Percentiles rank a stretch among this genome's conserved stretches.
These are phyloP conservation scores for Dipteronia dyeriana DNA, from an alignment of 345 rosid genomes.

Conservation along the genomic window DNA sequence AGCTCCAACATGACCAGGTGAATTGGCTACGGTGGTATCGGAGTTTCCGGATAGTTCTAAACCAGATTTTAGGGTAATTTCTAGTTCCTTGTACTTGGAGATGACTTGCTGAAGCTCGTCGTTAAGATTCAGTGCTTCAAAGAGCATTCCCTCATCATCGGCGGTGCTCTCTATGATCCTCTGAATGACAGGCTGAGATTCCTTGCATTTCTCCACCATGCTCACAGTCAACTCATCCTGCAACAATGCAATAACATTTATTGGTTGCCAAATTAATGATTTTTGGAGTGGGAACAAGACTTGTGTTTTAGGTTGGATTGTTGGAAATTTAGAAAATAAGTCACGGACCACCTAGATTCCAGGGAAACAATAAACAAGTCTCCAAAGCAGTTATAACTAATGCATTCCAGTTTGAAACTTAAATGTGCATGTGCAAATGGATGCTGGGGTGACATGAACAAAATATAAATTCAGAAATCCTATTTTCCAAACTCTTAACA, in stretches of 20 bases:
- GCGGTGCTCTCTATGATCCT: conserved; percentile 72
- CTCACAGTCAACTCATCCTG: conserved; percentile 71
- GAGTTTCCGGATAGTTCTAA: conserved; percentile 26
- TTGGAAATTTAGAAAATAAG: not conserved
- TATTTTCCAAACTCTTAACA: conserved; percentile 10
- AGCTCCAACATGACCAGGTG: not conserved
- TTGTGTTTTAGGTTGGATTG: not conserved
- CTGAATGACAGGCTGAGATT: conserved; percentile 62
- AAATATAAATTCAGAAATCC: not conserved
- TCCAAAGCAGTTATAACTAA: not conserved
- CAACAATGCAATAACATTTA: conserved; percentile 21
- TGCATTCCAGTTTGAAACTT: not conserved
- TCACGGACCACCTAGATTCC: not conserved
- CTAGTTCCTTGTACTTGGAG: conserved; percentile 42
- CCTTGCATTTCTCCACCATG: conserved; percentile 79
- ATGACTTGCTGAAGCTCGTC: conserved; percentile 70
- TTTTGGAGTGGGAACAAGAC: not conserved
- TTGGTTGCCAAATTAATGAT: conserved; percentile 8
- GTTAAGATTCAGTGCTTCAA: conserved; percentile 75
- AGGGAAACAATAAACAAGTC: not conserved
- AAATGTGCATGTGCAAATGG: not conserved
- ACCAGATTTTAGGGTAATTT: conserved; percentile 29
- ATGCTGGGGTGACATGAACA: not conserved
- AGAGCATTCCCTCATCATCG: conserved; percentile 70
- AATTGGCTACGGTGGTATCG: not conserved